phyloP scores from a whole-genome alignment of 495 filamentous ascomycete species.

The Xylaria palmicola region DNA sequence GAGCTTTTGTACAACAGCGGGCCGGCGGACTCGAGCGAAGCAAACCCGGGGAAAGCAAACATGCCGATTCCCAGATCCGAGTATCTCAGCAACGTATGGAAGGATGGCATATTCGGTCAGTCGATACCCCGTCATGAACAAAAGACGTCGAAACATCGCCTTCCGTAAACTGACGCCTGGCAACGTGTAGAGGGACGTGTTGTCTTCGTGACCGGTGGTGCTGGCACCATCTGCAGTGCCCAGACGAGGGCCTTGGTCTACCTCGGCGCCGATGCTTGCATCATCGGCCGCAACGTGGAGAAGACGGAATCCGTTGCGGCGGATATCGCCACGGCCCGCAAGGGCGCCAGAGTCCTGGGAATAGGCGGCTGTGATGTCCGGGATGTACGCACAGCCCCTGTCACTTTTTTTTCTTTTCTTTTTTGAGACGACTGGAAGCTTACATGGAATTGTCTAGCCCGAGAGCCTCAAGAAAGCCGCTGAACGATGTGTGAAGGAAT shows the following conservation, averaged over 20 bases:
- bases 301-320: slow-evolving; percentile 79
- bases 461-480: slow-evolving; percentile 70
- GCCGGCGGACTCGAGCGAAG: neutral
- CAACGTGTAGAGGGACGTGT: slow-evolving; percentile 70
- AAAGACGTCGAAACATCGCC: neutral
- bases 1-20: slow-evolving; percentile 7
- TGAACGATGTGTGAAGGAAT: slow-evolving; percentile 71
- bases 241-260: slow-evolving; percentile 89
- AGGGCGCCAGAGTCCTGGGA: slow-evolving; percentile 79
- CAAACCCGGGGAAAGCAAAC: slow-evolving; percentile 8
- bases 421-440: neutral
- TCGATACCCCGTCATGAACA: neutral
- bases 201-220: slow-evolving; percentile 92
- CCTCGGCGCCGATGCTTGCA: slow-evolving; percentile 90
- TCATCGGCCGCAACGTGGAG: slow-evolving; percentile 85
- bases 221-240: slow-evolving; percentile 88
- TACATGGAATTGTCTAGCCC: slow-evolving; percentile 36
- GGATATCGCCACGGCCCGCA: slow-evolving; percentile 75
- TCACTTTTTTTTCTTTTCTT: neutral
- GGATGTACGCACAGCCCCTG: slow-evolving; percentile 33
- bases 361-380: slow-evolving; percentile 85
- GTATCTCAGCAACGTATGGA: slow-evolving; percentile 80
- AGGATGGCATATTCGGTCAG: slow-evolving; percentile 78
- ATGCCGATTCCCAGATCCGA: slow-evolving; percentile 71
- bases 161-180: slow-evolving; percentile 14